Evolutionary conservation across 805 yeast genomes (phyloP).

Genomic region (Yarrowia osloensis): DNA sequence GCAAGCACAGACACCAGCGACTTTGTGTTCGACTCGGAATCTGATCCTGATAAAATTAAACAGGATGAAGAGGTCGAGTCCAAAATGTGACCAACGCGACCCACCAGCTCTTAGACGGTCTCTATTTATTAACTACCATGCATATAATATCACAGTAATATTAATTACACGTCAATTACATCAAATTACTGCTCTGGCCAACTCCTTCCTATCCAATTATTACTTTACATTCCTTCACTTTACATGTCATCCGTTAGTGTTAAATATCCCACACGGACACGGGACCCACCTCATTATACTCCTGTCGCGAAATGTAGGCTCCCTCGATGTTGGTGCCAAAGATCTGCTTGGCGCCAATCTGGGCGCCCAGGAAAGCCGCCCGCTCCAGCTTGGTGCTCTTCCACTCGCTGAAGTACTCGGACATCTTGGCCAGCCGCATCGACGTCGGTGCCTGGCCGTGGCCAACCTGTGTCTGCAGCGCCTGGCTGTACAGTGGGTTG

Average conservation of each 20-base stretch:
- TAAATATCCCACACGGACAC: slow-evolving; percentile 70
- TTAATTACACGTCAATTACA: background rate
- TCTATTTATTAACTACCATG: slow-evolving; percentile 8
- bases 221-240: slow-evolving; percentile 12
- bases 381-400: slow-evolving; percentile 76
- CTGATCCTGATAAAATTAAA: slow-evolving; percentile 4
- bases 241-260: slow-evolving; percentile 13
- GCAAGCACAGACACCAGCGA: background rate
- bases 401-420: slow-evolving; percentile 96
- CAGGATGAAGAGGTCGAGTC: slow-evolving; percentile 13
- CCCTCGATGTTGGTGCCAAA: slow-evolving; percentile 68
- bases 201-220: background rate
- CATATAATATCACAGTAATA: background rate
- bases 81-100: slow-evolving; percentile 1
- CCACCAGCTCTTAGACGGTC: background rate
- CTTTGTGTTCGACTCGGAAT: slow-evolving; percentile 1
- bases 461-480: slow-evolving; percentile 34
- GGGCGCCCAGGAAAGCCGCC: slow-evolving; percentile 79
- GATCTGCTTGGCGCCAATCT: slow-evolving; percentile 82
- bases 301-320: slow-evolving; percentile 62
- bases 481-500: slow-evolving; percentile 48
- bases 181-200: background rate
- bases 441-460: slow-evolving; percentile 78
- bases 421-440: slow-evolving; percentile 66
- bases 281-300: slow-evolving; percentile 80